These are phyloP conservation scores for Phalaenopsis aphrodite DNA, from an alignment of 106 monocot species.

Conservation along the genomic window DNA sequence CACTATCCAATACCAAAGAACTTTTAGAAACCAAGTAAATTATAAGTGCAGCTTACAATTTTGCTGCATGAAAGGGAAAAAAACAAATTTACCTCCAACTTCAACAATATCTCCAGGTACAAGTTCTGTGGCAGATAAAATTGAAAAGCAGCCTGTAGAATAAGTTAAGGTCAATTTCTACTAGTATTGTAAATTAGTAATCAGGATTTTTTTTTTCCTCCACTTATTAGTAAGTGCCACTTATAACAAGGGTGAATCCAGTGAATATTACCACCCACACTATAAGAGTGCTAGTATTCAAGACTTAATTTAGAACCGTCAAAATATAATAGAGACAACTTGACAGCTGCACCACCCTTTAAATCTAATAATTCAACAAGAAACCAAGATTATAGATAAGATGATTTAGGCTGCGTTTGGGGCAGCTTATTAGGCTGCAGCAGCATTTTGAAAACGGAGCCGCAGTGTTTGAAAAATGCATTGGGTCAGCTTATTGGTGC, in stretches of 20 bases:
- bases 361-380: neutral
- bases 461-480: too few relatives aligned
- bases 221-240: neutral
- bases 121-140: slow-evolving; percentile 91
- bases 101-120: slow-evolving; percentile 99
- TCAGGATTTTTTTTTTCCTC: neutral
- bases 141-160: slow-evolving; percentile 86
- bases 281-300: too few relatives aligned
- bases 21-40: neutral
- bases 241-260: neutral
- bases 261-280: neutral
- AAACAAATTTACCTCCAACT: slow-evolving; percentile 65
- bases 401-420: neutral
- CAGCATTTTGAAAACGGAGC: too few relatives aligned
- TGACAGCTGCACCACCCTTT: neutral
- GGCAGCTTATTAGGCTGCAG: too few relatives aligned
- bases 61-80: neutral
- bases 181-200: neutral
- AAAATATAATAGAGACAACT: neutral
- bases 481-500: too few relatives aligned
- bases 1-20: slow-evolving; percentile 34
- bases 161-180: slow-evolving; percentile 1
- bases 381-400: neutral
- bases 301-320: neutral
- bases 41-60: neutral